Base-by-base conservation (phyloP, 768 basidiomycete genomes). In the Agrocybe chaxingu region DNA sequence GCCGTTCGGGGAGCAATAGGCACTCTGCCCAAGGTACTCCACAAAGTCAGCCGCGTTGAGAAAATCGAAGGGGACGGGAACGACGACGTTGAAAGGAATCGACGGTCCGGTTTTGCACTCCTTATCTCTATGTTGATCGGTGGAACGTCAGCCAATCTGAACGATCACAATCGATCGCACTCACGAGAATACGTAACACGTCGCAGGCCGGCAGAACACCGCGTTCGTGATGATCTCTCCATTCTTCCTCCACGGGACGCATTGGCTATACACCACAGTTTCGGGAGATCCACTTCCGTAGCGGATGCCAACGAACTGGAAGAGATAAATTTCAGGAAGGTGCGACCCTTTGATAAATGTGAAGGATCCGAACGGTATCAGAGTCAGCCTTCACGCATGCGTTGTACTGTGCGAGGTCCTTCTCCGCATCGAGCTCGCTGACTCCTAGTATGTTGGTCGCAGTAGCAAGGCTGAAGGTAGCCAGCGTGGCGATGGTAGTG, bases 21-120 rank as follows among this genome's bases (percentile, higher is more conserved):
- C 56, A 34, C 53, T 57, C 46, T 57, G 52, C 18, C 56, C 56
- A 5, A 57, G 44, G n/a, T 54, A 35, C 38, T 57, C 56, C 3
- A 57, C 56, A 12, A 57, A 57, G 42, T 57, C 56, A 4, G 50
- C 56, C 16, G 56, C 52, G 34, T 57, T 57, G 13, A 54, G 34
- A 35, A 57, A 57, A 35, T 57, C 56, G 47, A 54, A 46, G 29
- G 56, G 35, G 6, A 54, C 40, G 11, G 56, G 56, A 18, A 54
- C 48, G n/a, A 51, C 32, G 35, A 57, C 52, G 2, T 52, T 52
- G 10, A 47, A 33, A 7, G 53, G 56, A 4, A 40, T 45, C 8
- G 45, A 54, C 16, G 52, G 56, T 35, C 53, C 52, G 7, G 39
- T 30, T 30, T 31, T 8, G 35, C 55, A 56, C 10, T 53, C 35